Percentiles rank a stretch among this genome's conserved stretches.
Conservation (phyloP, 225 moss, liverwort and hornwort species). For the Ulota crispa region DNA sequence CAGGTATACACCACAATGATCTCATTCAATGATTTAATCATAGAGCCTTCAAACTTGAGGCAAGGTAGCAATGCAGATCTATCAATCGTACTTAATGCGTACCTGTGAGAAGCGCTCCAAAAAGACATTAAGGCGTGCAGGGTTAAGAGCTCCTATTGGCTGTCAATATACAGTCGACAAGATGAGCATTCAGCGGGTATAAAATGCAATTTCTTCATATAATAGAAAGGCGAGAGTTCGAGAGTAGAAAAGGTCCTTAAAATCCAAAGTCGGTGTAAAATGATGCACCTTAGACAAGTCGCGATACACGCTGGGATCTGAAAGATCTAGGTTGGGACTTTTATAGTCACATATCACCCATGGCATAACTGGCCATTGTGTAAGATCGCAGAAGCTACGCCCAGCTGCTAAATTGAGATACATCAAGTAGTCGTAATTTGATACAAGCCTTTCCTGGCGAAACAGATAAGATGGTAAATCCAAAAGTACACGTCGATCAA, state of each 20-base stretch:
- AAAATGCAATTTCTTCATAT: conserved; percentile 4
- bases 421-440: conserved; percentile 97
- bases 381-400: conserved; percentile 98
- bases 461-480: background rate
- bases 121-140: conserved; percentile 70
- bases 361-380: conserved; percentile 99
- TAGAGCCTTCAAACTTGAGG: background rate
- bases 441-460: conserved; percentile 82
- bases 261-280: background rate
- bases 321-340: conserved; percentile 77
- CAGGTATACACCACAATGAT: conserved; percentile 15
- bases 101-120: conserved; percentile 88
- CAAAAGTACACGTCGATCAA: conserved; percentile 14
- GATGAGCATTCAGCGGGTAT: conserved; percentile 5
- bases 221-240: background rate
- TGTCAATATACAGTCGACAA: conserved; percentile 36
- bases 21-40: background rate
- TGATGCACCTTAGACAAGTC: conserved; percentile 83
- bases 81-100: conserved; percentile 1
- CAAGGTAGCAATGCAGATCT: conserved; percentile 14
- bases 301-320: conserved; percentile 77
- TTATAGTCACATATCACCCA: conserved; percentile 95
- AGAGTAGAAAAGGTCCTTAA: background rate
- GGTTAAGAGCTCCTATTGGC: conserved; percentile 96
- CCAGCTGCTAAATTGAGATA: conserved; percentile 97